These are phyloP conservation scores for Coleophoma cylindrospora DNA, from an alignment of 2,329 filamentous ascomycete species.

Conservation along the genomic window DNA sequence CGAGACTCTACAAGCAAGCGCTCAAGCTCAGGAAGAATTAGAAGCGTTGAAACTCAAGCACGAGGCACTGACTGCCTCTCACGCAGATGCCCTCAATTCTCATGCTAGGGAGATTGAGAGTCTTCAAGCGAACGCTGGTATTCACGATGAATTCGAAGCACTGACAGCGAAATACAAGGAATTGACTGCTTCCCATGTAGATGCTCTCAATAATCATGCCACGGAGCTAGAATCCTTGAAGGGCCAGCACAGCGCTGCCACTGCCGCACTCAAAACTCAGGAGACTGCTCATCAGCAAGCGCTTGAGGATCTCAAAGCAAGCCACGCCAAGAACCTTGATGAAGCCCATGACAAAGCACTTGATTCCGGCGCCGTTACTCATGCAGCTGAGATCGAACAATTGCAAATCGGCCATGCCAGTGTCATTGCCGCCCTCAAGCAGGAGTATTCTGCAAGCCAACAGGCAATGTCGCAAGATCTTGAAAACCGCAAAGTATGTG, in stretches of 20 bases:
- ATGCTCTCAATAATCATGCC: constrained; percentile 11
- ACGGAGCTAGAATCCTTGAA: constrained; percentile 7
- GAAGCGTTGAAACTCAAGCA: constrained; percentile 55
- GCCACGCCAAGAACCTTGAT: constrained; percentile 55
- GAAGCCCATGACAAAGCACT: constrained; percentile 44
- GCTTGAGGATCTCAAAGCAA: constrained; percentile 49
- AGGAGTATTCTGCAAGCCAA: constrained; percentile 38
- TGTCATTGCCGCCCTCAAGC: constrained; percentile 33
- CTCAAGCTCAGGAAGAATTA: constrained; percentile 59
- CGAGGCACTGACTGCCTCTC: constrained; percentile 36
- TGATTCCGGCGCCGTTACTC: constrained; percentile 42
- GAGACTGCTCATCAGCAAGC: constrained; percentile 48
- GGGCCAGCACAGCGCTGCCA: constrained; percentile 19
- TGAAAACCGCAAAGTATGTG: constrained; percentile 19
- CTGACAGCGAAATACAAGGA: constrained; percentile 53
- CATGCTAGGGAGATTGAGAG: constrained; percentile 61
- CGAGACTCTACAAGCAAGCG: constrained; percentile 56
- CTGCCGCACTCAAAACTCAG: constrained; percentile 34
- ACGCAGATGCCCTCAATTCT: constrained; percentile 51
- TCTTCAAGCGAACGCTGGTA: constrained; percentile 56
- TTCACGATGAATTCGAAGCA: constrained; percentile 58
- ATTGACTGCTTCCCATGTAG: constrained; percentile 28
- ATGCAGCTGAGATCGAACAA: constrained; percentile 44
- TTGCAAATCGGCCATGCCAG: constrained; percentile 50
- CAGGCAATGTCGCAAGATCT: constrained; percentile 10